Conservation (phyloP, 768 basidiomycete species). For the Saitozyma sp. region DNA sequence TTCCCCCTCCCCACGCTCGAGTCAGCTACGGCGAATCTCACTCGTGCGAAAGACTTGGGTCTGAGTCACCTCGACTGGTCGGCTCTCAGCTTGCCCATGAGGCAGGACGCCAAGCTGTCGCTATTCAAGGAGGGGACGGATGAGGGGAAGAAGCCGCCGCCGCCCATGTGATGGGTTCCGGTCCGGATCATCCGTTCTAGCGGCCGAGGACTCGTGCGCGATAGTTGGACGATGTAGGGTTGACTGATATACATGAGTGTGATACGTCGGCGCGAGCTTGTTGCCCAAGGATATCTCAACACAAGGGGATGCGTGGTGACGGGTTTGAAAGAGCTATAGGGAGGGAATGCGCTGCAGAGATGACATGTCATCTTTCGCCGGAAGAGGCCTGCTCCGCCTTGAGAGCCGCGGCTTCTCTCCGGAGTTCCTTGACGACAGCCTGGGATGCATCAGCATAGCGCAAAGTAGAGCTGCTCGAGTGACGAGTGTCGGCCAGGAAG, state of each 20-base stretch:
- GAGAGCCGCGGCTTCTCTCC: conserved; percentile 64
- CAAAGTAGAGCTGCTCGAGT: no score
- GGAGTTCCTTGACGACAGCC: conserved; percentile 82
- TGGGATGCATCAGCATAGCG: conserved; percentile 44
- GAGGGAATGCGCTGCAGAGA: no score
- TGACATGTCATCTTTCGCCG: no score
- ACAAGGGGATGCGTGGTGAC: no score
- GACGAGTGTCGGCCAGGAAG: no score
- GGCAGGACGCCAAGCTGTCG: neutral
- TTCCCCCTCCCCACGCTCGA: neutral
- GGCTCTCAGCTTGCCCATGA: neutral
- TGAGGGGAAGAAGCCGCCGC: neutral
- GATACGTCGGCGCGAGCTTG: no score
- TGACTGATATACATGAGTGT: no score
- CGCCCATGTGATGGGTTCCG: neutral
- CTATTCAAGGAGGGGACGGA: neutral
- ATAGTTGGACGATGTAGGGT: no score
- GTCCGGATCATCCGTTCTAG: no score
- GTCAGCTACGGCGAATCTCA: neutral
- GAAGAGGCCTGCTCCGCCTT: conserved; percentile 24
- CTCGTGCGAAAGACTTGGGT: neutral
- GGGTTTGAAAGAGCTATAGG: no score
- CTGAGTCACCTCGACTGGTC: neutral
- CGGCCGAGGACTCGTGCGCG: no score
- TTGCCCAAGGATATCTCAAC: no score